These are phyloP conservation scores for Yarrowia sp. DNA, from an alignment of 805 yeast genomes.

Conservation along the genomic window DNA sequence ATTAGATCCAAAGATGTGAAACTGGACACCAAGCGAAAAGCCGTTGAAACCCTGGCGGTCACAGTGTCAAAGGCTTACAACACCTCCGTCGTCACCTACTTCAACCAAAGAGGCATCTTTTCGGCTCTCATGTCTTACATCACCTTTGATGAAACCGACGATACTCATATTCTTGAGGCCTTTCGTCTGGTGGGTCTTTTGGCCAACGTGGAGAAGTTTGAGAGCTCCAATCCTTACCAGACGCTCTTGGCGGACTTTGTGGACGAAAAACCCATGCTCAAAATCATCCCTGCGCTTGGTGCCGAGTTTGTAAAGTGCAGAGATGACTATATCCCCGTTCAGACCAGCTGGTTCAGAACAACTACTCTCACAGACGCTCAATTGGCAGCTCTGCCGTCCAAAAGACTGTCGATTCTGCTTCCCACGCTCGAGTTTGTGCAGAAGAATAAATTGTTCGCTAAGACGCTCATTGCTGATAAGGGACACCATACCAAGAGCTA, in stretches of 20 bases:
- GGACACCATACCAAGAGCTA: conserved; percentile 41
- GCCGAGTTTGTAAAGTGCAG: conserved; percentile 1
- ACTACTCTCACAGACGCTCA: conserved; percentile 13
- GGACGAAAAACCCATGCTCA: conserved; percentile 50
- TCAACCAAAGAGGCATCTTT: conserved; percentile 51
- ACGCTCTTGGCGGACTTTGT: conserved; percentile 52
- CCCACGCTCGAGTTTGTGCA: conserved; percentile 49
- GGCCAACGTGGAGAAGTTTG: conserved; percentile 51
- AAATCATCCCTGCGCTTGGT: conserved; percentile 43
- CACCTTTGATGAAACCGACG: conserved; percentile 44
- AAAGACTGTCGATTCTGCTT: conserved; percentile 6
- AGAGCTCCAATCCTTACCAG: conserved; percentile 51
- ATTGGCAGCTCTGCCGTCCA: conserved; percentile 18
- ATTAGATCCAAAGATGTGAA: conserved; percentile 43
- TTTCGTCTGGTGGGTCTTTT: conserved; percentile 51
- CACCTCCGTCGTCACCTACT: conserved; percentile 49
- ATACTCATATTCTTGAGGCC: conserved; percentile 49
- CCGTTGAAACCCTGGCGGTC: conserved; percentile 47
- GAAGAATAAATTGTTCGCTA: conserved; percentile 50
- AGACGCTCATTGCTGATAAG: conserved; percentile 43
- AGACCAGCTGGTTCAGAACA: conserved; percentile 15
- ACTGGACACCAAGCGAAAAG: conserved; percentile 44
- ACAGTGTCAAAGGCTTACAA: conserved; percentile 48
- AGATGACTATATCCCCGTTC: background rate
- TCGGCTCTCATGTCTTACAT: conserved; percentile 50